These are phyloP conservation scores for Glutinoglossum americanum DNA, from an alignment of 495 filamentous ascomycete species.

Conservation along the genomic window DNA sequence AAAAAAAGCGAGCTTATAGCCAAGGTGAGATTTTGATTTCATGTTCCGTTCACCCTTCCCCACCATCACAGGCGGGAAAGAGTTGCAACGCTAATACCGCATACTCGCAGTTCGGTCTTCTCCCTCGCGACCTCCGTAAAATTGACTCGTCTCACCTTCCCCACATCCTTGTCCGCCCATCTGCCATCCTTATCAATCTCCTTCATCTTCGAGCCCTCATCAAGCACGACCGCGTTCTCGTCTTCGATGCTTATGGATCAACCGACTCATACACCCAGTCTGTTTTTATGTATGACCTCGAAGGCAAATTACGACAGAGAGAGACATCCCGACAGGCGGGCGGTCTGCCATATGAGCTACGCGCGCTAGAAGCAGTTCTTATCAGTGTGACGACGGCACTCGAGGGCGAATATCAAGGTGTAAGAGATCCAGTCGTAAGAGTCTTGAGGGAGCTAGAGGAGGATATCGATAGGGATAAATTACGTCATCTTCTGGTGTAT, in stretches of 20 bases:
- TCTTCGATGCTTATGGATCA: conserved; percentile 92
- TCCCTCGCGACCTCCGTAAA: conserved; percentile 89
- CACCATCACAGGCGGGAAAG: not conserved
- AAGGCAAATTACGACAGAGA: conserved; percentile 39
- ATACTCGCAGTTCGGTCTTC: conserved; percentile 56
- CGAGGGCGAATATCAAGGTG: conserved; percentile 81
- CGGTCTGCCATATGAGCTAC: conserved; percentile 41
- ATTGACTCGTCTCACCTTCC: conserved; percentile 97
- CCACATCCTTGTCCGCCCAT: conserved; percentile 84
- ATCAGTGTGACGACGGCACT: conserved; percentile 68
- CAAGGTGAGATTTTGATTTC: conserved; percentile 35
- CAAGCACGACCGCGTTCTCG: conserved; percentile 77
- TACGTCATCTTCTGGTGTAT: conserved; percentile 73
- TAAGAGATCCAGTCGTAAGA: conserved; percentile 74
- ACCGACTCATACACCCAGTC: conserved; percentile 88
- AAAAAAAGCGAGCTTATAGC: conserved; percentile 92
- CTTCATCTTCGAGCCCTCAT: conserved; percentile 86
- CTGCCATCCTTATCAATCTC: conserved; percentile 83
- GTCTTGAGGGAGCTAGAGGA: conserved; percentile 83
- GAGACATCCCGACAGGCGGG: conserved; percentile 23
- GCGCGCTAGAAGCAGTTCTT: conserved; percentile 62
- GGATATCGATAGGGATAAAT: conserved; percentile 87
- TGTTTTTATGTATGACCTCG: conserved; percentile 82
- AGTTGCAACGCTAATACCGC: conserved; percentile 10
- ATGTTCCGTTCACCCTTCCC: not conserved